These are phyloP conservation scores for Populus hybrid DNA, from an alignment of 441 rosid species.

Conservation along the genomic window DNA sequence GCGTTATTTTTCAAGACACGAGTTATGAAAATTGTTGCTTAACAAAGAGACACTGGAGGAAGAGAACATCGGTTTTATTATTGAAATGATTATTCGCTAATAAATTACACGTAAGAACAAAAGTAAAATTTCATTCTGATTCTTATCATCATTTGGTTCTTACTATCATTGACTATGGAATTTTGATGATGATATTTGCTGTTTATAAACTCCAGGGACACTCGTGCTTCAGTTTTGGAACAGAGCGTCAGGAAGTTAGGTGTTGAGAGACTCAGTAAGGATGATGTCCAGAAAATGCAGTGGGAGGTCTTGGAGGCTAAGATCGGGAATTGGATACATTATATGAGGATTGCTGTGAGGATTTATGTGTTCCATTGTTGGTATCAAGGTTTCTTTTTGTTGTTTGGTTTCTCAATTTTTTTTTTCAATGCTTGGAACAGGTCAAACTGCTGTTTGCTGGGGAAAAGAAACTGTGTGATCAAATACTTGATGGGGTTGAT, in stretches of 20 bases:
- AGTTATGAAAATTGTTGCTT: neutral
- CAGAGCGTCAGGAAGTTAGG: conserved; percentile 87
- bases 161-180: neutral
- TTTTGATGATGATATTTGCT: conserved; percentile 2
- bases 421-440: conserved; percentile 42
- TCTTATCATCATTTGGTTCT: neutral
- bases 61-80: neutral
- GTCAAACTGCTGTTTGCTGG: conserved; percentile 82
- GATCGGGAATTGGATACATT: conserved; percentile 96
- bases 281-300: conserved; percentile 96
- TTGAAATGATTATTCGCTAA: neutral
- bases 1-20: neutral
- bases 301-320: conserved; percentile 98
- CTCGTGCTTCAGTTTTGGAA: conserved; percentile 83
- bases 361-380: conserved; percentile 7
- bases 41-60: neutral
- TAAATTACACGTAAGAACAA: neutral
- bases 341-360: conserved; percentile 86
- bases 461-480: conserved; percentile 85
- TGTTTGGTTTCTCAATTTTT: conserved; percentile 1
- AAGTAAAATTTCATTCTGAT: neutral
- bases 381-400: neutral
- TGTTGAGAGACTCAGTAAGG: conserved; percentile 88
- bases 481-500: conserved; percentile 66
- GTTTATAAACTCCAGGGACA: conserved; percentile 52